Evolutionary conservation across 352 stramenopile genomes (phyloP), one percentile per base, ranked within the genome.

Genomic region (Pythium folliculosum): DNA sequence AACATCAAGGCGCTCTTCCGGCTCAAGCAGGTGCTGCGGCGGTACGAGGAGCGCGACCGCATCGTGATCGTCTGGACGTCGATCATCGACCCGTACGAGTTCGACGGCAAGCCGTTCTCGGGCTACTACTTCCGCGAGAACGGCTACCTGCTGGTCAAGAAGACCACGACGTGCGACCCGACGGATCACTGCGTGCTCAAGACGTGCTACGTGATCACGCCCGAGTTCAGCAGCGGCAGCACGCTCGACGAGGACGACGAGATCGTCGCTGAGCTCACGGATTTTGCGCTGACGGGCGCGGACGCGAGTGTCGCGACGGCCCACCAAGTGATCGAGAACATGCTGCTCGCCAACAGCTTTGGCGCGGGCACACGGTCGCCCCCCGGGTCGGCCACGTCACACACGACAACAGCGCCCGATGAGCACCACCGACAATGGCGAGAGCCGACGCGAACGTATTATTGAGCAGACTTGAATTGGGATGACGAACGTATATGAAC

Each of bases 121-220:
- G 79, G 77, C 23, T 68, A 84, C 38, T 79, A 76, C 56, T 90
- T 91, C 60, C 69, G 74, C n/a, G 83, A 91, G 50, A 80, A 80
- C 63, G 83, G 81, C 3, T 85, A 83, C 52, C 80, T 88, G 32
- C 69, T 88, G 35, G 77, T 90, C 52, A 77, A 78, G 53, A 73
- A 70, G 2, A 69, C 72, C 12, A 75, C 23, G 5, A 68, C 76
- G 9, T 75, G 76, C 43, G 70, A 72, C n/a, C 63, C 60, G 51
- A 60, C 63, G n/a, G 62, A 66, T 35, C 63, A 59, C 57, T 67
- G 80, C 47, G 67, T 88, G 21, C 27, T 90, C 48, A 79, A 87
- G 62, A 79, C 79, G 57, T 82, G 77, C 59, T 83, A 82, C 60
- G 72, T 90, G 37, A 83, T 86, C 50, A 86, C 77, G 8, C 81